Evolutionary conservation across 139 green algal species (phyloP).

Genomic region (Tetratostichococcus sp.): DNA sequence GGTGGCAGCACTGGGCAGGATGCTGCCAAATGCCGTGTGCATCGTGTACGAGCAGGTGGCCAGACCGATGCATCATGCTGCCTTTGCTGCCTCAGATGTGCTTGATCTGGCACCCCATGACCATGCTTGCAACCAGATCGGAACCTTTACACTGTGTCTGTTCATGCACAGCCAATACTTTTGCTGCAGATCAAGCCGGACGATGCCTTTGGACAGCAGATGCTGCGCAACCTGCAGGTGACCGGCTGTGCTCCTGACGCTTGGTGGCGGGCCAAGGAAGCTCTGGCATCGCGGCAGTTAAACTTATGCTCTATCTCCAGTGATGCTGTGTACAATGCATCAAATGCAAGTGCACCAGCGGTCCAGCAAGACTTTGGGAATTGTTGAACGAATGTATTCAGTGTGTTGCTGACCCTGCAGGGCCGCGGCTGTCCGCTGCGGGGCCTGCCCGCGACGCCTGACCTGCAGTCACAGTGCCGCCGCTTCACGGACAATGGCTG

Average conservation of each 20-base stretch:
- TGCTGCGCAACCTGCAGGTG: slow-evolving; percentile 78
- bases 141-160: no score
- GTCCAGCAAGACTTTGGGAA: no score
- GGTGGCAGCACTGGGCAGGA: slow-evolving; percentile 38
- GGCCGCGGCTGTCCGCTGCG: slow-evolving; percentile 72
- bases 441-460: slow-evolving; percentile 63
- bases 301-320: no score
- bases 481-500: slow-evolving; percentile 56
- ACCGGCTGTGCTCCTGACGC: not conserved
- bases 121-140: not conserved
- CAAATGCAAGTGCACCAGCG: no score
- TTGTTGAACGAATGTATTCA: no score
- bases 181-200: slow-evolving; percentile 64
- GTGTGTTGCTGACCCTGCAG: no score
- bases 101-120: not conserved
- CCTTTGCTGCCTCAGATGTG: not conserved
- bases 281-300: no score
- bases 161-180: no score
- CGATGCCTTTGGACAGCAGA: slow-evolving; percentile 85
- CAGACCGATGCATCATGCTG: slow-evolving; percentile 2
- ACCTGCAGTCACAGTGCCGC: slow-evolving; percentile 51
- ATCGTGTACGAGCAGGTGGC: slow-evolving; percentile 76
- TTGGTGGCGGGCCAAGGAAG: no score
- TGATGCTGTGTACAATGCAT: no score
- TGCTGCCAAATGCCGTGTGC: slow-evolving; percentile 44